These are phyloP conservation scores for Glaciozyma martinii DNA, from an alignment of 768 basidiomycete species.

Conservation along the genomic window DNA sequence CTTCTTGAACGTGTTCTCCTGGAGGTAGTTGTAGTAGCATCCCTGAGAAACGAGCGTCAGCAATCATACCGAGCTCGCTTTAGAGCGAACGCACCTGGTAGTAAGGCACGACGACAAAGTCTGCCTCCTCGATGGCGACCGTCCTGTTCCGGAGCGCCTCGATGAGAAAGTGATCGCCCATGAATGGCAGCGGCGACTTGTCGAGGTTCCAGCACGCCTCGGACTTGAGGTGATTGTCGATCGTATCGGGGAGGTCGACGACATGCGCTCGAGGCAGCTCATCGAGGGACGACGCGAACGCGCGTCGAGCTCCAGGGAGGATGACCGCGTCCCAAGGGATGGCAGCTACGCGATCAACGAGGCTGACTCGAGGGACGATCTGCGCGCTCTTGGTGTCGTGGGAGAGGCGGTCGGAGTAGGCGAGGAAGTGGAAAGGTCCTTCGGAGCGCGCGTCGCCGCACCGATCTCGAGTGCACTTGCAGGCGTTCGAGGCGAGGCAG, in stretches of 20 bases:
- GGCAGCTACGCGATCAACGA: slow-evolving; percentile 20
- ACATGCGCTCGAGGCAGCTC: slow-evolving; percentile 25
- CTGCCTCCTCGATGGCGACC: slow-evolving; percentile 27
- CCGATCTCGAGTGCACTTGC: slow-evolving; percentile 33
- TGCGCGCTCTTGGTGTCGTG: not conserved
- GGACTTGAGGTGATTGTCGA: slow-evolving; percentile 29
- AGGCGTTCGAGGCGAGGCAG: slow-evolving; percentile 30
- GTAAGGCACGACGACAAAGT: slow-evolving; percentile 32
- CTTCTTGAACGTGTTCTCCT: slow-evolving; percentile 34
- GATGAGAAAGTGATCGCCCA: slow-evolving; percentile 33
- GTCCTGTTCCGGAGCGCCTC: slow-evolving; percentile 23
- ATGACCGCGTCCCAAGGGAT: slow-evolving; percentile 32
- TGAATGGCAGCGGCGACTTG: slow-evolving; percentile 24
- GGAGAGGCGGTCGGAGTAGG: slow-evolving; percentile 13
- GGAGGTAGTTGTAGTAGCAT: slow-evolving; percentile 32
- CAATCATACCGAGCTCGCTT: not conserved
- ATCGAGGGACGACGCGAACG: slow-evolving; percentile 18
- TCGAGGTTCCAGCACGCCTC: slow-evolving; percentile 31
- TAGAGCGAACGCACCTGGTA: slow-evolving; percentile 18
- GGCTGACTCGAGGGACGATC: not conserved
- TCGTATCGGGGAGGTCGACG: slow-evolving; percentile 24
- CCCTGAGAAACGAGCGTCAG: slow-evolving; percentile 16
- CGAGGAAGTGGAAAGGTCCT: slow-evolving; percentile 19
- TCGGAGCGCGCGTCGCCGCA: slow-evolving; percentile 26
- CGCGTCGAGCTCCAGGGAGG: slow-evolving; percentile 27